phyloP scores from a whole-genome alignment of 2,329 filamentous ascomycete species.

The Lithohypha guttulata region DNA sequence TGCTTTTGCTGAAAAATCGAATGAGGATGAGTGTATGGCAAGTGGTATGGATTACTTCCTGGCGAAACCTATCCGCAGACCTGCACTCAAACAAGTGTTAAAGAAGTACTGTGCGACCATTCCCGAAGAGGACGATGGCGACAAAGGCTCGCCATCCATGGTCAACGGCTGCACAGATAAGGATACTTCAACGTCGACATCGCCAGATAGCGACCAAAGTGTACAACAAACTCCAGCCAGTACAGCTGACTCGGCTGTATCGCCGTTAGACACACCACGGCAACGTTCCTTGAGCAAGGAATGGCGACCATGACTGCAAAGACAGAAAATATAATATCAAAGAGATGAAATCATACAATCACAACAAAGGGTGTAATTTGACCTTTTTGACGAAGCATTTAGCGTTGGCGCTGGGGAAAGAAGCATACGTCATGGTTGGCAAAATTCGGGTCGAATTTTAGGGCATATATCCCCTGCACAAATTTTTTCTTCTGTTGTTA shows the following conservation, averaged over 20 bases:
- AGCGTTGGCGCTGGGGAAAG: not conserved
- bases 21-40: slow-evolving; percentile 74
- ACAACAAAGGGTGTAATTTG: not conserved
- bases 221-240: not conserved
- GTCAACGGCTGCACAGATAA: not conserved
- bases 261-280: not conserved
- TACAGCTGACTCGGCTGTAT: not conserved
- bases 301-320: not conserved
- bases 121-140: slow-evolving; percentile 50
- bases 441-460: too few relatives aligned
- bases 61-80: slow-evolving; percentile 63
- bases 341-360: not conserved
- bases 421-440: too few relatives aligned
- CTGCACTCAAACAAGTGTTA: slow-evolving; percentile 73
- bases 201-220: not conserved
- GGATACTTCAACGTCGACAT: not conserved
- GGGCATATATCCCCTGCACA: too few relatives aligned
- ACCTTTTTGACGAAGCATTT: not conserved
- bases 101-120: slow-evolving; percentile 74
- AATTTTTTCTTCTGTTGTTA: too few relatives aligned
- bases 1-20: slow-evolving; percentile 82
- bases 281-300: not conserved
- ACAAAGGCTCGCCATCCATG: not conserved
- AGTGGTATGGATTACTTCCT: slow-evolving; percentile 90
- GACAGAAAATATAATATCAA: not conserved